phyloP scores from a whole-genome alignment of 352 stramenopile species.

The Phytopythium ostracodes region DNA sequence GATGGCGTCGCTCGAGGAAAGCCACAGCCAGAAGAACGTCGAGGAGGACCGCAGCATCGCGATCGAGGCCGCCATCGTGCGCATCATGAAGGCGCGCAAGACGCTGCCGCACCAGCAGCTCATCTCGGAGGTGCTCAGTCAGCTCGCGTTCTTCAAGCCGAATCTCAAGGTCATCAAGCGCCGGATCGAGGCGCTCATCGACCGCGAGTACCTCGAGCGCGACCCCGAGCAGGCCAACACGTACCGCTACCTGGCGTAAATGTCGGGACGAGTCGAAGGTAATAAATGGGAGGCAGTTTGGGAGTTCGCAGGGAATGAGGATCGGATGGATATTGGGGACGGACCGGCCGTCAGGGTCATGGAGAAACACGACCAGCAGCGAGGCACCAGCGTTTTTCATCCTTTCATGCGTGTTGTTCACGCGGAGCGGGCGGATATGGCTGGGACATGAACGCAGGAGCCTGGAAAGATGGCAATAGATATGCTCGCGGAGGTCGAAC shows the following conservation, averaged over 20 bases:
- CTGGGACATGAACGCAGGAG: no score
- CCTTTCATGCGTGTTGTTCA: neutral
- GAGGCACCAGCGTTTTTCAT: neutral
- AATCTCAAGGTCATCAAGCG: constrained; percentile 98
- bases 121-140: constrained; percentile 96
- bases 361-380: neutral
- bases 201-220: constrained; percentile 97
- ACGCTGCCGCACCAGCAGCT: constrained; percentile 97
- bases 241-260: constrained; percentile 95
- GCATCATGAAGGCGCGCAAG: constrained; percentile 99
- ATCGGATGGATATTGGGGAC: neutral
- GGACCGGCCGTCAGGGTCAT: no score
- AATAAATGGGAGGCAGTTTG: neutral
- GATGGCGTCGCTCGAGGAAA: constrained; percentile 98
- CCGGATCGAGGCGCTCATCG: constrained; percentile 97
- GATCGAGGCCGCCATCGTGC: constrained; percentile 99
- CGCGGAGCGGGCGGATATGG: no score
- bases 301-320: neutral
- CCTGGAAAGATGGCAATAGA: no score
- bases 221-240: constrained; percentile 94
- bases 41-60: constrained; percentile 96
- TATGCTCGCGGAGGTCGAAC: no score
- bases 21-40: constrained; percentile 97
- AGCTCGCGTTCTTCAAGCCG: constrained; percentile 98
- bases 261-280: neutral